A percentile compares a stretch with the other conserved stretches of the same genome.
These are phyloP conservation scores for Pulveroboletus sp. DNA, from an alignment of 768 basidiomycete species.

Conservation along the genomic window DNA sequence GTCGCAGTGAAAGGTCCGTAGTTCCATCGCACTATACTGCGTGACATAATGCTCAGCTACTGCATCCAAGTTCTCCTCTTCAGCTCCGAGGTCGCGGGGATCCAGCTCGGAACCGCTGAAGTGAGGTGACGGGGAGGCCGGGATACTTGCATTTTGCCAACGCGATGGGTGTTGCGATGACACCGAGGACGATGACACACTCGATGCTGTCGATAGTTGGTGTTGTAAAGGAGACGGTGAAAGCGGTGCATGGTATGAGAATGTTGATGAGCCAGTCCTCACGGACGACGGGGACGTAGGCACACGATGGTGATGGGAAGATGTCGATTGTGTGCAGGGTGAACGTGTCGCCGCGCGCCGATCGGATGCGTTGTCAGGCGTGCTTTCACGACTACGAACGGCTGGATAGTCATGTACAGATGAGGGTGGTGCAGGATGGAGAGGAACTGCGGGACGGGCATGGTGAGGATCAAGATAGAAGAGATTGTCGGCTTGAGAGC, in stretches of 20 bases:
- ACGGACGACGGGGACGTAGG: conserved; percentile 52
- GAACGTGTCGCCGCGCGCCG: conserved; percentile 23
- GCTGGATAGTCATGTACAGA: conserved; percentile 21
- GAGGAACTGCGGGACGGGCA: conserved; percentile 68
- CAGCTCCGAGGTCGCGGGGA: conserved; percentile 34
- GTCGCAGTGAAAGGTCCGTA: conserved; percentile 96
- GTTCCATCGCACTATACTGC: conserved; percentile 67
- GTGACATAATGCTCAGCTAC: conserved; percentile 60
- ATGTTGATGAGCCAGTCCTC: conserved; percentile 43
- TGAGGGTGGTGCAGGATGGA: conserved; percentile 46
- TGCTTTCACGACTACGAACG: conserved; percentile 25
- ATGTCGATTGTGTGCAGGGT: conserved; percentile 16
- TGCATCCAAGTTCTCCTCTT: conserved; percentile 35
- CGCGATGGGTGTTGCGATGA: conserved; percentile 31
- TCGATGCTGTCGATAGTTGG: conserved; percentile 47
- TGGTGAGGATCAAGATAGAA: conserved; percentile 83
- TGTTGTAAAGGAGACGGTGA: conserved; percentile 66
- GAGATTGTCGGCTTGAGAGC: conserved; percentile 81
- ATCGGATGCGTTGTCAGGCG: conserved; percentile 30
- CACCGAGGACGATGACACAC: conserved; percentile 25
- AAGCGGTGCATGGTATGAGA: conserved; percentile 54
- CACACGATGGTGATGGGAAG: conserved; percentile 30
- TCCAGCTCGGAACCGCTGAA: conserved; percentile 31
- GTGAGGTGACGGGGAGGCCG: conserved; percentile 17
- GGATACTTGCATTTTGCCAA: conserved; percentile 26